Evolutionary conservation across 352 stramenopile species (phyloP), one percentile per base, ranked within the genome.

Genomic region (Synura sp.): DNA sequence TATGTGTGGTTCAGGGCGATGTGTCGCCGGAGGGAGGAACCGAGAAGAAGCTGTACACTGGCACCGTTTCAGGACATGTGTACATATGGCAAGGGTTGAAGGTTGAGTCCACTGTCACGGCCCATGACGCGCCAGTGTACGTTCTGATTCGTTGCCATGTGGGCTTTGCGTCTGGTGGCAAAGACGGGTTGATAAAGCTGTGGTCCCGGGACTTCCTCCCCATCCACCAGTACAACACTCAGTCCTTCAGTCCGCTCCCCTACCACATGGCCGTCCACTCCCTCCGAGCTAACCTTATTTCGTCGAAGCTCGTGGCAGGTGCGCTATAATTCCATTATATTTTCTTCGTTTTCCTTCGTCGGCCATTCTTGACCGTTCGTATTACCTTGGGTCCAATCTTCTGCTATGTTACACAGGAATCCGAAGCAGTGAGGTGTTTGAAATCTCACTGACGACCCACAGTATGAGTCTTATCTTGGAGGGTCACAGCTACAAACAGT

Each of bases 41-140:
- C n/a, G 29, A 29, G 22, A 9, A 57, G 31, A 63, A 67, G 5
- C 49, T 42, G 29, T 12, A 82, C 36, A 80, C 82, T 0, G 85
- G 85, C 9, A 82, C 83, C 1, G 80, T 82, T 0, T 84, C 75
- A 1, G 85, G 85, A 14, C 79, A 89, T 31, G 35, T 89, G 0
- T 89, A 88, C 80, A 79, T 88, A 14, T 89, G 82, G 82, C 42
- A 38, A 34, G 84, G 82, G 14, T 77, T 82, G 1, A 86, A 82
- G 76, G 84, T 81, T 53, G 78, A 86, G 19, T 55, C 77, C 14
- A 81, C 81, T 31, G 73, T 87, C 0, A 80, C 75, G 0, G 83
- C 71, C 2, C 85, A 89, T 67, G 63, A 85, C 53, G 85, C 80
- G 0, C 53, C 81, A 14, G 81, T 89, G 0, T 85, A 82, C 38